Conservation (phyloP, 768 basidiomycete species). For the Collybia sp. region DNA sequence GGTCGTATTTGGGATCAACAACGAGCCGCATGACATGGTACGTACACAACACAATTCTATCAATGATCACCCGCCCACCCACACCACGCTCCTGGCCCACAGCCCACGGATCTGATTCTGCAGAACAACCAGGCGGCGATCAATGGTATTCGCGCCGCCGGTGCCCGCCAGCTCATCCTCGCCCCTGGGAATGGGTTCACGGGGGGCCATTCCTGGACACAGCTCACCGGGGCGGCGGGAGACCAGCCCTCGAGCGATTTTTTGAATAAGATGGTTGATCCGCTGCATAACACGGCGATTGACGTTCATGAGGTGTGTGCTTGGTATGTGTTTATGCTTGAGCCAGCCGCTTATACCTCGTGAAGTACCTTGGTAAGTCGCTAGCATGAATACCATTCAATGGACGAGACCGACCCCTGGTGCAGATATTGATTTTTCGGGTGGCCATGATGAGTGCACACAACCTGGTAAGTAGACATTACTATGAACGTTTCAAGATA, state of each 20-base stretch:
- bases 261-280: constrained; percentile 34
- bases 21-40: constrained; percentile 44
- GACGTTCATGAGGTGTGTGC: constrained; percentile 37
- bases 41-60: neutral
- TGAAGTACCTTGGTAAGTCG: neutral
- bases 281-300: constrained; percentile 36
- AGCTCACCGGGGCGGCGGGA: constrained; percentile 24
- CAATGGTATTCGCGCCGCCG: constrained; percentile 33
- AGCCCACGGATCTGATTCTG: constrained; percentile 37
- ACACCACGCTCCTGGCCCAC: neutral
- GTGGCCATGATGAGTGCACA: constrained; percentile 34
- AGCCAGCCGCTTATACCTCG: neutral
- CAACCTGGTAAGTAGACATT: constrained; percentile 28
- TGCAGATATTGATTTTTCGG: constrained; percentile 38
- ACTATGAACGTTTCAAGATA: neutral
- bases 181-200: constrained; percentile 44
- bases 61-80: neutral
- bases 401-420: constrained; percentile 2
- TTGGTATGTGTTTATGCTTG: neutral
- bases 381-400: neutral
- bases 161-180: constrained; percentile 37
- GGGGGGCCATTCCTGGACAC: constrained; percentile 40
- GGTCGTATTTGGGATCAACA: constrained; percentile 44
- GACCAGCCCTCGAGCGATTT: constrained; percentile 37
- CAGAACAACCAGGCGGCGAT: constrained; percentile 40